Evolutionary conservation across 345 rosid genomes (phyloP).

Genomic region (Citrus hindsii): DNA sequence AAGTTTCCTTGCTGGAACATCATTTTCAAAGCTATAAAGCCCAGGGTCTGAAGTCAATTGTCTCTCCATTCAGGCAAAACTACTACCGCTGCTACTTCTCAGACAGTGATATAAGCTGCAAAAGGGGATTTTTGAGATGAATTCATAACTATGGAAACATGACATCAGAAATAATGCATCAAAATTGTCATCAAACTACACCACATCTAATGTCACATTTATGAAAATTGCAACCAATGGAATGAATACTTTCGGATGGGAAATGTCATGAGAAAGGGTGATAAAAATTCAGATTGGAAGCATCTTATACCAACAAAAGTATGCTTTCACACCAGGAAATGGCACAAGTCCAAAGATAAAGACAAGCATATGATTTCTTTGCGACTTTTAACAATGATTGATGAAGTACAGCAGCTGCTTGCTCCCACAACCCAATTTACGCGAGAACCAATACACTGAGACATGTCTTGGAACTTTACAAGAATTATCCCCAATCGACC

Average conservation of each 20-base stretch:
- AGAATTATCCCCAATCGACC: not conserved
- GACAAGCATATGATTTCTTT: not conserved
- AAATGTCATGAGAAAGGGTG: not conserved
- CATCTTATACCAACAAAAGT: not conserved
- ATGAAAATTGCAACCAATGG: not conserved
- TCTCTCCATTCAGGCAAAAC: constrained; percentile 3
- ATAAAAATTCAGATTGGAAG: not conserved
- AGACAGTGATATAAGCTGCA: constrained; percentile 57
- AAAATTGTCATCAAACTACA: not conserved
- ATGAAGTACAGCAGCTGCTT: not conserved
- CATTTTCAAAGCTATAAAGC: not conserved
- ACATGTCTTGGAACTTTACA: not conserved
- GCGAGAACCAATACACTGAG: not conserved
- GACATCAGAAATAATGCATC: not conserved
- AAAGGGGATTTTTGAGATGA: constrained; percentile 3
- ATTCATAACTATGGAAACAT: not conserved
- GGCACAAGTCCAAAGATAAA: not conserved
- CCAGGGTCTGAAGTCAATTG: not conserved
- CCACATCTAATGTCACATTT: not conserved
- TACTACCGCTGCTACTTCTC: constrained; percentile 35
- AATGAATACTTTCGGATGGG: not conserved
- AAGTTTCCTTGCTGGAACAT: not conserved
- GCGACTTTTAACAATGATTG: not conserved
- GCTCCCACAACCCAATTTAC: not conserved
- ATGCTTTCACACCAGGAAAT: not conserved